These are phyloP conservation scores for Euphrasia confusa DNA, from an alignment of 257 asterid species.

Conservation along the genomic window DNA sequence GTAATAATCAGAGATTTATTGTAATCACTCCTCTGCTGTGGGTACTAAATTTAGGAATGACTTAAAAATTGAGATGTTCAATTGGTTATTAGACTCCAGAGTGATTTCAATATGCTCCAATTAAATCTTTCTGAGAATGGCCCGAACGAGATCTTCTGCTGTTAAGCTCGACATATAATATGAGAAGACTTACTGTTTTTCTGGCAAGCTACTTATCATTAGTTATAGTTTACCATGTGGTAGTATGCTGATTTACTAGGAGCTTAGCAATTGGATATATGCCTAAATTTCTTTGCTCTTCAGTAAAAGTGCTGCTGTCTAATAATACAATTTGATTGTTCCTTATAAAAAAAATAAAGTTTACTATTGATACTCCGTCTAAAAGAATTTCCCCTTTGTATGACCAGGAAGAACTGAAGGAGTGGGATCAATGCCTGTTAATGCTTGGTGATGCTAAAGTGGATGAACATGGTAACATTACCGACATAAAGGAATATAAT, in stretches of 20 bases:
- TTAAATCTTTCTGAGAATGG: slow-evolving; percentile 10
- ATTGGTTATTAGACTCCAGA: neutral
- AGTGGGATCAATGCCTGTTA: slow-evolving; percentile 92
- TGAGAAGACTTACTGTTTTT: neutral
- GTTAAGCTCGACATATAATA: neutral
- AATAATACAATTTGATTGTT: slow-evolving; percentile 7
- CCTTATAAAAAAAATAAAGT: neutral
- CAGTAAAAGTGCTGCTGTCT: slow-evolving; percentile 1
- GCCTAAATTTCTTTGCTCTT: slow-evolving; percentile 14
- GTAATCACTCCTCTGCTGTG: neutral
- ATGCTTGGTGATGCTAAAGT: slow-evolving; percentile 97
- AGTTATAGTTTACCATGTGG: neutral
- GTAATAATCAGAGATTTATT: neutral
- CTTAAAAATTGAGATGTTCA: neutral
- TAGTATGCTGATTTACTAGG: neutral
- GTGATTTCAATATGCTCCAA: neutral
- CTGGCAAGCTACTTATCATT: neutral
- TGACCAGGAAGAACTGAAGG: slow-evolving; percentile 81
- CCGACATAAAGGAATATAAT: slow-evolving; percentile 64
- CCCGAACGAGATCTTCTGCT: slow-evolving; percentile 1
- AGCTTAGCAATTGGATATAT: slow-evolving; percentile 5
- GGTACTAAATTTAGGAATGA: neutral
- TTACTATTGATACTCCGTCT: neutral
- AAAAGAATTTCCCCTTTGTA: neutral
- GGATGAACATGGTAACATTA: slow-evolving; percentile 88